A percentile compares a stretch with the other conserved stretches of the same genome.
Evolutionary conservation across 306 rosid species (phyloP).

Genomic region (Vachellia collinsii): DNA sequence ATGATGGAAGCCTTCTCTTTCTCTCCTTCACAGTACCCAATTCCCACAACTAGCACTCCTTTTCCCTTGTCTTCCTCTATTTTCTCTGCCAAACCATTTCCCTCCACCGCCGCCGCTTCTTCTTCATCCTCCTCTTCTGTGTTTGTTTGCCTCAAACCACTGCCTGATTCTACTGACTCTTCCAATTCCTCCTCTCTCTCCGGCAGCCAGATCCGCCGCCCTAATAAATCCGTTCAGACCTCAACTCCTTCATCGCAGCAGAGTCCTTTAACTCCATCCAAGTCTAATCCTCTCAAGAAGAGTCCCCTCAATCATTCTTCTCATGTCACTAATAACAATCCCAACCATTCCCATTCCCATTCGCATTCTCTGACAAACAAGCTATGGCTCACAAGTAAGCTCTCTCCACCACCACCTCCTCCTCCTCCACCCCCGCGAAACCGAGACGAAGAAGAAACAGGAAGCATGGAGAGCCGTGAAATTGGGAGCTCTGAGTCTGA

Average conservation of each 20-base stretch:
- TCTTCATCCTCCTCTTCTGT: conserved; percentile 38
- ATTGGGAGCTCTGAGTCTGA: conserved; percentile 3
- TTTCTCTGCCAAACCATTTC: conserved; percentile 4
- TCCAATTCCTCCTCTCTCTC: conserved; percentile 36
- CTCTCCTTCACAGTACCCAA: conserved; percentile 48
- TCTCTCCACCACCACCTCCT: conserved; percentile 41
- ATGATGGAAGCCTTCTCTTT: conserved; percentile 68
- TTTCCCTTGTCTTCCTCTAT: conserved; percentile 33
- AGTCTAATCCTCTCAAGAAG: conserved; percentile 61
- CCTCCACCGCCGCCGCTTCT: conserved; percentile 7
- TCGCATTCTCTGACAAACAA: conserved; percentile 59
- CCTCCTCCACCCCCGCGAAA: neutral
- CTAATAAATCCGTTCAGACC: conserved; percentile 55
- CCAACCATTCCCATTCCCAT: conserved; percentile 30
- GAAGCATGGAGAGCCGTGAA: conserved; percentile 19
- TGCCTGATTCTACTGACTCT: conserved; percentile 45
- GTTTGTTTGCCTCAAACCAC: conserved; percentile 54
- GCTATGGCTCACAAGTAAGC: conserved; percentile 91
- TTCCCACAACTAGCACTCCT: conserved; percentile 33
- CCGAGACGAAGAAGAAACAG: conserved; percentile 10
- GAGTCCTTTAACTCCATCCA: conserved; percentile 46
- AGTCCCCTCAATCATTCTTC: conserved; percentile 41
- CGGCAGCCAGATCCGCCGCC: conserved; percentile 65
- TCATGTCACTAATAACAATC: conserved; percentile 24
- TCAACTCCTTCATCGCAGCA: conserved; percentile 36